phyloP scores from a whole-genome alignment of 2,329 filamentous ascomycete genomes.

The Phoma herbarum region DNA sequence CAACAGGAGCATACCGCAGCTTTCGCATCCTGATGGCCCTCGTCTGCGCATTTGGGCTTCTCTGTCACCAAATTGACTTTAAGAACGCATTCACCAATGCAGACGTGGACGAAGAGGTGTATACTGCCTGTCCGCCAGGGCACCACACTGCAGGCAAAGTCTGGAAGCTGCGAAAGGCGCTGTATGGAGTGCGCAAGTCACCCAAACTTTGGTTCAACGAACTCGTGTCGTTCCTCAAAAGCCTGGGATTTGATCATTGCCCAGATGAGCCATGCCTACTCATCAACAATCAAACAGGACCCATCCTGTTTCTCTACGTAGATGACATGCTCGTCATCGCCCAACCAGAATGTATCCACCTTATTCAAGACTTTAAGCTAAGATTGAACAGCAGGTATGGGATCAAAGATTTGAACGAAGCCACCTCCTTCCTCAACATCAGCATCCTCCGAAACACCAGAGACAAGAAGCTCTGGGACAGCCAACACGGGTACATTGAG shows the following conservation, averaged over 20 bases:
- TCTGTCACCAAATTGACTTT: neutral
- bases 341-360: neutral
- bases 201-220: too few species aligned
- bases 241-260: too few species aligned
- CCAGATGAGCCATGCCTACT: slow-evolving; percentile 2
- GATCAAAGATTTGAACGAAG: slow-evolving; percentile 1
- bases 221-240: too few species aligned
- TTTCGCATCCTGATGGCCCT: neutral
- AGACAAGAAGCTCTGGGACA: neutral
- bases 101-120: neutral
- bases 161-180: too few species aligned
- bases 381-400: slow-evolving; percentile 1
- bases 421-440: neutral
- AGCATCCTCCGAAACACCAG: neutral
- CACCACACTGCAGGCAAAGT: neutral
- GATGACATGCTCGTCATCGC: slow-evolving; percentile 1
- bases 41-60: neutral
- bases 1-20: neutral
- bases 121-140: neutral
- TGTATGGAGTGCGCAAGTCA: too few species aligned
- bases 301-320: neutral
- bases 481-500: neutral
- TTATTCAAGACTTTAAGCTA: slow-evolving; percentile 1
- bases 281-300: neutral
- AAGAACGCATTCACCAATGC: neutral